Evolutionary conservation across 306 rosid species (phyloP).

Genomic region (Cucurbita ficifolia): DNA sequence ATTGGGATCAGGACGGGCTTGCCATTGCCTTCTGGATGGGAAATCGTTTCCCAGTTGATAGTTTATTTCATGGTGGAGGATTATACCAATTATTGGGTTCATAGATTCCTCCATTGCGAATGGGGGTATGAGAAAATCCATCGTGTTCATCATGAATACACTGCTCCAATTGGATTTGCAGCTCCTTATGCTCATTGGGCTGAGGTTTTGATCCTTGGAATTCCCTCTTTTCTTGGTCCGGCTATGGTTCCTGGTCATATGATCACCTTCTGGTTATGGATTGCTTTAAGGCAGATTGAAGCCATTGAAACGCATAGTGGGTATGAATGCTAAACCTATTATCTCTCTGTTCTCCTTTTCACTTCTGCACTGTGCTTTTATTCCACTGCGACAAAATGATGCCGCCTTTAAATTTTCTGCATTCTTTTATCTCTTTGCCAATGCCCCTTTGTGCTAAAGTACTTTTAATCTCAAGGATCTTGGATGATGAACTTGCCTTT

Average conservation of each 20-base stretch:
- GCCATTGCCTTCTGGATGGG: conserved; percentile 75
- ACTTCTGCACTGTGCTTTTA: conserved; percentile 1
- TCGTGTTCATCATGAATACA: conserved; percentile 64
- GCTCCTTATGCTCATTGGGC: conserved; percentile 93
- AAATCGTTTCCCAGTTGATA: conserved; percentile 39
- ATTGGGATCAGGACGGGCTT: conserved; percentile 58
- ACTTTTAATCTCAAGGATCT: conserved; percentile 36
- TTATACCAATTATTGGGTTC: conserved; percentile 65
- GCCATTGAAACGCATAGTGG: conserved; percentile 81
- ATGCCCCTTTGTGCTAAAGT: conserved; percentile 17
- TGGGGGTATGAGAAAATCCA: conserved; percentile 83
- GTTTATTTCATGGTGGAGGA: conserved; percentile 66
- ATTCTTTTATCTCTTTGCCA: conserved; percentile 11
- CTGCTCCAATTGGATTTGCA: conserved; percentile 56
- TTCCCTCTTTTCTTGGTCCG: conserved; percentile 74
- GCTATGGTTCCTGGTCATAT: conserved; percentile 74
- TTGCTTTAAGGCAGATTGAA: conserved; percentile 62
- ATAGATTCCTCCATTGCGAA: conserved; percentile 53
- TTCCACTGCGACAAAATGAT: conserved; percentile 18
- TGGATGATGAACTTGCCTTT: conserved; percentile 24
- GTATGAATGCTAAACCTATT: conserved; percentile 24
- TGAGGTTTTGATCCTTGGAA: conserved; percentile 58
- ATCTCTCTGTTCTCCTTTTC: background rate
- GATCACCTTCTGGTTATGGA: conserved; percentile 74
- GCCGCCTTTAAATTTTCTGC: conserved; percentile 17